Conservation (phyloP, 306 rosid species). For the Quercus gilva region DNA sequence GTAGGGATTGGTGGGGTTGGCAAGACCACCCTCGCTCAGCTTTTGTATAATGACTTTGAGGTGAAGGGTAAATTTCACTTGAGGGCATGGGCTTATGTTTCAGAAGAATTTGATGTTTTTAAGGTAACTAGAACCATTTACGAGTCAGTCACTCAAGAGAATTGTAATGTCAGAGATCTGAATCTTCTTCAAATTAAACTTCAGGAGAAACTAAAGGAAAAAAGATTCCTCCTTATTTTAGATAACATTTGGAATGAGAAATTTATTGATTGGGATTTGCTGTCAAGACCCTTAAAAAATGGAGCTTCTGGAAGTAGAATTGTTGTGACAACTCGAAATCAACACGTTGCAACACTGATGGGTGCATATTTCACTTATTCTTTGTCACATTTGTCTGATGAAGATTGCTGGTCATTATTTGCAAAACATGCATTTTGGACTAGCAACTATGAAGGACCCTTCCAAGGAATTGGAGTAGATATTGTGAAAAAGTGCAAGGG, state of each 20-base stretch:
- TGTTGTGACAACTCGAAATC: slow-evolving; percentile 18
- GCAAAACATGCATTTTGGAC: slow-evolving; percentile 9
- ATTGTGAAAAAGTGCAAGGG: slow-evolving; percentile 24
- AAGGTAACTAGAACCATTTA: background rate
- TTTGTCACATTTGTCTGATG: background rate
- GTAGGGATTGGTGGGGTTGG: slow-evolving; percentile 1
- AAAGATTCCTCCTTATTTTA: slow-evolving; percentile 11
- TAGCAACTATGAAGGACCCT: too few relatives aligned
- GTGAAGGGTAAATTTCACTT: background rate
- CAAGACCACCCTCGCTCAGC: background rate
- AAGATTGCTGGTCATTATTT: slow-evolving; percentile 10
- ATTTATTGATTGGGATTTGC: background rate
- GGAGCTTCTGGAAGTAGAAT: slow-evolving; percentile 19
- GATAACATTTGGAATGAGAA: slow-evolving; percentile 29
- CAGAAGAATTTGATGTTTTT: background rate
- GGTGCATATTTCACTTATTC: background rate
- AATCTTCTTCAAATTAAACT: background rate
- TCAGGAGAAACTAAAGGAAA: background rate
- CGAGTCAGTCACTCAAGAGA: background rate
- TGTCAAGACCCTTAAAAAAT: background rate
- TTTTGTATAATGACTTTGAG: background rate
- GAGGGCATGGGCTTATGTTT: slow-evolving; percentile 1
- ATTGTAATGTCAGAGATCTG: background rate
- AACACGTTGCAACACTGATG: background rate
- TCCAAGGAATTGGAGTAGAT: background rate